Evolutionary conservation across 306 rosid species (phyloP), one percentile per base, ranked within the genome.

Genomic region (Acacia melanoxylon): DNA sequence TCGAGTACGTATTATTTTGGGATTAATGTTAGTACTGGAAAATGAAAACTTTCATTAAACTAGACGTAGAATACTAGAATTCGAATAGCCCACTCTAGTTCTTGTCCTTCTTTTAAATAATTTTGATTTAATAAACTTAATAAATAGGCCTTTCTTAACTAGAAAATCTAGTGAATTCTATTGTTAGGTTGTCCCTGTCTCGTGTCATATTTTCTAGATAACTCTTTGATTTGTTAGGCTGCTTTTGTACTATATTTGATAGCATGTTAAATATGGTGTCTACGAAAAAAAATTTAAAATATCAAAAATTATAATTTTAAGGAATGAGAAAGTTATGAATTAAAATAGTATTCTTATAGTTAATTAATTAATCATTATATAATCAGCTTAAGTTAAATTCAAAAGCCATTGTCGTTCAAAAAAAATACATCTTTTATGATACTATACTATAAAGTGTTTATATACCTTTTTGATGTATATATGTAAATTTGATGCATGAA

Each of bases 141-240:
- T 48, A 69, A 51, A 51, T 51, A 51, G 58, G 16, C 58, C n/a
- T 16, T 51, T 17, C 12, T 51, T 51, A 67, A 49, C 85, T 73
- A 90, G 35, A 61, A 24, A 79, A 86, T 87, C 94, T 82, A 83
- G 48, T 72, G 86, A 66, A 59, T 88, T 88, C 85, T 86, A 79
- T 81, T 82, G 76, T 77, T 90, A 81, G 80, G 81, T 87, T 83
- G 75, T 76, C 82, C 87, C 69, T 86, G 89, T 87, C 89, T 83
- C 86, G 72, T 24, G 4, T 51, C 73, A 72, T 7, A 2, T 69
- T 79, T 79, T 80, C 11, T 75, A 29, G 1, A 74, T 33, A 11
- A 40, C 40, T 71, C 56, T 83, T 7, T 19, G 9, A 27, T 40
- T 63, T 8, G 31, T 7, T 56, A 1, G 22, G 58, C 45, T 22